Base-by-base conservation (phyloP, 2,329 filamentous ascomycete species). In the Diaporthe sp. region DNA sequence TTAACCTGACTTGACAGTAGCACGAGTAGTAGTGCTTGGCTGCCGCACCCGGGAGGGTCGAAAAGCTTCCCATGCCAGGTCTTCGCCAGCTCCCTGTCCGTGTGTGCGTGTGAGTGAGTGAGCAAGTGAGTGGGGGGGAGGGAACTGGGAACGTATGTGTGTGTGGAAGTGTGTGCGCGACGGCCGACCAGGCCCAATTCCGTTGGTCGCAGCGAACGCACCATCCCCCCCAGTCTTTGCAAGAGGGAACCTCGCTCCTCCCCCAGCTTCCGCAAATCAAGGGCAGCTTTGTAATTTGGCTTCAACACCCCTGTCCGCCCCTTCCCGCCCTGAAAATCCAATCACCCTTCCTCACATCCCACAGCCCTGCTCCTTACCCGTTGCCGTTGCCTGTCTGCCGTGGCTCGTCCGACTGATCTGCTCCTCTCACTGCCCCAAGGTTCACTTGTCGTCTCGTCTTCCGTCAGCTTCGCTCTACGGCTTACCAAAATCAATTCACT, bases 321-420 rank as follows among this genome's bases (percentile, higher is more conserved):
- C 70, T 70, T 56, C 39, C 42, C 58, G 47, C 68, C 69, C 70
- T 70, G 70, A 71, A 74, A 68, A 58, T 66, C 70, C 73, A 76
- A 76, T 72, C 73, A 72, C 63, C 53, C 58, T 55, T 50, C 32
- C 59, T 72, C 27, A 73, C 66, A 80, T 79, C 15, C 78, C 79
- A 19, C 47, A 53, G 63, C 63, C 63, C 63, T 68, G 63, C 63
- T 53, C 63, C 47, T 37, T 68, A 68, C 63, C 63, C 63, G 47
- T 50, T n/a, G n/a, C 56, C 35, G 56, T 42, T 66, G 63, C 61
- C 61, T 50, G 63, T 68, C 47, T 68, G 63, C 63, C 63, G 63
- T 68, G 63, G 47, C 63, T 68, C 47, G 44, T 68, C 63, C 63
- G 63, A 68, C 63, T 68, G 63, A 68, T 68, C 63, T 68, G 63